Base-by-base conservation (phyloP, 306 rosid species). In the Vigna trinervia region DNA sequence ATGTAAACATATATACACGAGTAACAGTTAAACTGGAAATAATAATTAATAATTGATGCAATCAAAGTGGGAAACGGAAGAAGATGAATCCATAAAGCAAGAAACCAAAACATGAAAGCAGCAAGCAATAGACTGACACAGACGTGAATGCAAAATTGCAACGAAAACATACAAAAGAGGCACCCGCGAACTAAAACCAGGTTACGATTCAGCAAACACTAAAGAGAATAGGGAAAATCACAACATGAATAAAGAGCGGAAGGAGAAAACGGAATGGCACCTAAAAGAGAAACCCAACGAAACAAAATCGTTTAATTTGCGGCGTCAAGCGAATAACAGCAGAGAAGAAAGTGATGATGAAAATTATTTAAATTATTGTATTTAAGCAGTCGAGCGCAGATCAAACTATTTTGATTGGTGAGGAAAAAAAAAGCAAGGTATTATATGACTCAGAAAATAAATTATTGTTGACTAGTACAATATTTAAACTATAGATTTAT, bases 51-150 rank as follows among this genome's bases (percentile, higher is more conserved):
- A 32, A 61, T 11, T 8, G 26, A 0, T 15, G 46, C 9, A 62
- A n/a, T 36, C 23, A 32, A 32, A 30, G 1, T 8, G 26, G 11
- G 41, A 50, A 63, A 34, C 3, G 13, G 34, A 54, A 63, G 60
- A 60, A 69, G 48, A 57, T 30, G 71, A 69, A 54, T 20, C 41
- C 36, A 54, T 38, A 56, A 32, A 75, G 64, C 48, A 22, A 12
- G 7, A 60, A 39, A 30, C 13, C 12, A 19, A 69, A 69, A 26
- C 17, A 19, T 13, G 2, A 28, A 5, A 11, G 20, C 51, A 43
- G 4, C 57, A 51, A 51, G 19, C 23, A 51, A 51, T 51, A 51
- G 11, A n/a, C 46, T 41, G 9, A 8, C 46, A 8, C 12, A 41
- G 46, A 41, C 12, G 46, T 41, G 17, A 11, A 45, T 45, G 50